A percentile compares a stretch with the other conserved stretches of the same genome.
These are phyloP conservation scores for Vicia villosa DNA, from an alignment of 306 rosid genomes.

Conservation along the genomic window DNA sequence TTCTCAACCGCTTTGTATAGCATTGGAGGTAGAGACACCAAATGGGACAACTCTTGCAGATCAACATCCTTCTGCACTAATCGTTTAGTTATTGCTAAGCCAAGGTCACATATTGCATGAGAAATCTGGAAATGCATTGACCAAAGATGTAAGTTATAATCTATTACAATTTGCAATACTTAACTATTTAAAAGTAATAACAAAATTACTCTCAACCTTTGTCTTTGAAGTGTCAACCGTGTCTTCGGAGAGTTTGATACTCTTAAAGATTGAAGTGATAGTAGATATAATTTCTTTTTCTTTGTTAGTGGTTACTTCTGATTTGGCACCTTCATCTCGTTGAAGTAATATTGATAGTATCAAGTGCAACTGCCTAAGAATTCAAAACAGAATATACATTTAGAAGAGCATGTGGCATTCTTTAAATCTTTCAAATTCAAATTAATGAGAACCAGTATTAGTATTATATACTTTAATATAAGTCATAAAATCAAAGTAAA, in stretches of 20 bases:
- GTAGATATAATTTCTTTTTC: slow-evolving; percentile 66
- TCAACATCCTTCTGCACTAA: slow-evolving; percentile 64
- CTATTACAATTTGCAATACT: slow-evolving; percentile 19
- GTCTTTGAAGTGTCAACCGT: slow-evolving; percentile 70
- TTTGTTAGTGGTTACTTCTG: slow-evolving; percentile 56
- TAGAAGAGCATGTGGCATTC: slow-evolving; percentile 16
- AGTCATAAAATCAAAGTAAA: slow-evolving; percentile 23
- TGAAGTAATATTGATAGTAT: slow-evolving; percentile 74
- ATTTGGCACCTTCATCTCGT: slow-evolving; percentile 82
- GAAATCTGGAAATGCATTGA: slow-evolving; percentile 67
- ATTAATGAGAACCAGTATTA: slow-evolving; percentile 10
- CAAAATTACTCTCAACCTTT: slow-evolving; percentile 58
- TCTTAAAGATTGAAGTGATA: slow-evolving; percentile 62
- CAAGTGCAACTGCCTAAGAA: slow-evolving; percentile 81
- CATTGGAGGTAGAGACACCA: slow-evolving; percentile 67
- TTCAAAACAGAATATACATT: slow-evolving; percentile 26
- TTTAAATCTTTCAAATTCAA: slow-evolving; percentile 22
- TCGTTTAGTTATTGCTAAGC: slow-evolving; percentile 72
- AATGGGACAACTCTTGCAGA: slow-evolving; percentile 53
- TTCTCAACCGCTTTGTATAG: slow-evolving; percentile 72
- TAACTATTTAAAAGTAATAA: slow-evolving; percentile 13
- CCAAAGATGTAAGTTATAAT: slow-evolving; percentile 40
- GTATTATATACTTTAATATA: slow-evolving; percentile 3
- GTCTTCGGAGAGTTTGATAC: slow-evolving; percentile 85
- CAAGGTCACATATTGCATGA: slow-evolving; percentile 91